Conservation (phyloP, 805 yeast species). For the Saccharomycopsis sp. region DNA sequence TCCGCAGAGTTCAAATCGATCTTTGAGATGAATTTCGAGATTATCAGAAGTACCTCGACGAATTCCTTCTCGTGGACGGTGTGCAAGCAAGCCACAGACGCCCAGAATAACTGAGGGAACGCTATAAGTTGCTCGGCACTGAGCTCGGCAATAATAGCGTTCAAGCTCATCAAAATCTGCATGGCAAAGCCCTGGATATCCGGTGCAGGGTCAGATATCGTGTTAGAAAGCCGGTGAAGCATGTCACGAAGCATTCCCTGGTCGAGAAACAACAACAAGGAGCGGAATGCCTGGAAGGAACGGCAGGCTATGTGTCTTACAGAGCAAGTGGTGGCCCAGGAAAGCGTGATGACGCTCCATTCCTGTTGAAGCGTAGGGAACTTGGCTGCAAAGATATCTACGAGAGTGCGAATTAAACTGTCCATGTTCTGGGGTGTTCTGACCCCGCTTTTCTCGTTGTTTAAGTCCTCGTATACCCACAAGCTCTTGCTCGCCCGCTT, state of each 20-base stretch:
- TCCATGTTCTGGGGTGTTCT: constrained; percentile 87
- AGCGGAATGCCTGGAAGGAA: constrained; percentile 88
- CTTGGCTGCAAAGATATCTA: constrained; percentile 47
- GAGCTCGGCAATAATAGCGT: constrained; percentile 84
- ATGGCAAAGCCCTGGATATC: constrained; percentile 96
- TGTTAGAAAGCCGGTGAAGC: constrained; percentile 87
- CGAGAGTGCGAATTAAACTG: constrained; percentile 52
- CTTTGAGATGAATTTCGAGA: constrained; percentile 77
- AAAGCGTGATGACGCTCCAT: constrained; percentile 79
- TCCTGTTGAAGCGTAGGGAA: constrained; percentile 56
- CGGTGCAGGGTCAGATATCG: constrained; percentile 79
- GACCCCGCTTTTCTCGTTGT: constrained; percentile 69
- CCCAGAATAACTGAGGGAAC: constrained; percentile 94
- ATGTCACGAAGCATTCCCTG: constrained; percentile 86
- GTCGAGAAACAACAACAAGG: constrained; percentile 73
- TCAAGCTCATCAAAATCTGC: constrained; percentile 94
- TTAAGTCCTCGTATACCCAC: constrained; percentile 87
- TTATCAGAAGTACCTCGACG: constrained; percentile 75
- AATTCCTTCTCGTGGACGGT: constrained; percentile 92
- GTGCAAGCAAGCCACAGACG: constrained; percentile 82
- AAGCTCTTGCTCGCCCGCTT: constrained; percentile 41
- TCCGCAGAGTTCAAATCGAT: constrained; percentile 82
- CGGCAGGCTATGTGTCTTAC: constrained; percentile 96
- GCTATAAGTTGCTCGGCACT: constrained; percentile 72
- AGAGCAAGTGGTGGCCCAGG: constrained; percentile 97